Conservation (phyloP, 2,329 filamentous ascomycete genomes). For the Plectosphaerella sp. region DNA sequence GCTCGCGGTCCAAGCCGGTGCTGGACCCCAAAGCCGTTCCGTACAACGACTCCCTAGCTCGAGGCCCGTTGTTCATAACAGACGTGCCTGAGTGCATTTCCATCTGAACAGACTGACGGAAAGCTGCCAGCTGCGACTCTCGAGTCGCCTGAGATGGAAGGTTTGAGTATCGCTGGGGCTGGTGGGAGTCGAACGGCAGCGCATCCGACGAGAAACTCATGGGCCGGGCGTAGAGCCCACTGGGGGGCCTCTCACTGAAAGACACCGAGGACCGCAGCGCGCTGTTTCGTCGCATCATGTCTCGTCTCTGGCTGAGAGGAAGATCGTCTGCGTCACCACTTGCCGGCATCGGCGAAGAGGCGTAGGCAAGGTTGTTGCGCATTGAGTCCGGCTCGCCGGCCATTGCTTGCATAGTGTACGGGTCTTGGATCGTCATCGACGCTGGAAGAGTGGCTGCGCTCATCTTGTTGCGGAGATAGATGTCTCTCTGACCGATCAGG, state of each 20-base stretch:
- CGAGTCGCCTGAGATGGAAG: slow-evolving; percentile 39
- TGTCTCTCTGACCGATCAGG: slow-evolving; percentile 51
- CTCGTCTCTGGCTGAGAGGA: slow-evolving; percentile 63
- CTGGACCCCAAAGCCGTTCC: slow-evolving; percentile 6
- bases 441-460: slow-evolving; percentile 22
- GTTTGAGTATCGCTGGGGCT: slow-evolving; percentile 43
- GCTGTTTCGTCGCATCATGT: slow-evolving; percentile 50
- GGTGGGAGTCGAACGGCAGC: slow-evolving; percentile 47
- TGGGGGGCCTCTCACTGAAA: slow-evolving; percentile 7
- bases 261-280: slow-evolving; percentile 24
- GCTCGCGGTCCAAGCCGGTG: slow-evolving; percentile 23
- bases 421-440: slow-evolving; percentile 17
- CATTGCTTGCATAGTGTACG: slow-evolving; percentile 16
- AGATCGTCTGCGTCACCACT: slow-evolving; percentile 59
- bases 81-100: slow-evolving; percentile 48
- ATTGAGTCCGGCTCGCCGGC: slow-evolving; percentile 38
- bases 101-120: slow-evolving; percentile 61
- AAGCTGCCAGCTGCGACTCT: slow-evolving; percentile 59
- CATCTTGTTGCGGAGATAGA: slow-evolving; percentile 48
- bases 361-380: slow-evolving; percentile 27
- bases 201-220: slow-evolving; percentile 19
- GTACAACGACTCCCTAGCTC: slow-evolving; percentile 28
- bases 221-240: slow-evolving; percentile 3
- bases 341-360: slow-evolving; percentile 14
- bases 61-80: slow-evolving; percentile 18